Percentiles rank a stretch among this genome's conserved stretches.
Conservation (phyloP, 2,329 filamentous ascomycete genomes). For the Penicillium crustosum region DNA sequence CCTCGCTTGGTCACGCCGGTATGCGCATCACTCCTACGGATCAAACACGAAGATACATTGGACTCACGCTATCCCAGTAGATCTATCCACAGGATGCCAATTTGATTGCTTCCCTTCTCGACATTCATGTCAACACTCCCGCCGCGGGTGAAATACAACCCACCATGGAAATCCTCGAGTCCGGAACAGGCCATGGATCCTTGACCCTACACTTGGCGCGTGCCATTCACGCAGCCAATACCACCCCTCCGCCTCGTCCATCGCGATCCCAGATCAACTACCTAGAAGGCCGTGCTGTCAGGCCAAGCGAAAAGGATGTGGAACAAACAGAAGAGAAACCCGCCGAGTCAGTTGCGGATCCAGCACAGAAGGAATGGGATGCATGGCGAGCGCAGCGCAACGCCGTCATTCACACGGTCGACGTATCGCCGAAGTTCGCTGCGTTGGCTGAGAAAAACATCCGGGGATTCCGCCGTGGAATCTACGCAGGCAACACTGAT, state of each 20-base stretch:
- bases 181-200: slow-evolving; percentile 80
- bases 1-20: slow-evolving; percentile 74
- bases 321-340: slow-evolving; percentile 13
- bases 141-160: slow-evolving; percentile 33
- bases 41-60: slow-evolving; percentile 4
- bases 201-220: slow-evolving; percentile 73
- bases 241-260: slow-evolving; percentile 50
- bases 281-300: slow-evolving; percentile 25
- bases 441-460: slow-evolving; percentile 65
- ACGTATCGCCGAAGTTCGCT: slow-evolving; percentile 63
- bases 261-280: slow-evolving; percentile 33
- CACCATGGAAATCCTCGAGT: slow-evolving; percentile 74
- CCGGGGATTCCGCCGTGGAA: slow-evolving; percentile 64
- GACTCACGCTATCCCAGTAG: slow-evolving; percentile 40
- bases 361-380: slow-evolving; percentile 42
- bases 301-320: slow-evolving; percentile 26
- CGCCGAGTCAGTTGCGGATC: slow-evolving; percentile 14
- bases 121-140: slow-evolving; percentile 62
- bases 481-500: slow-evolving; percentile 69
- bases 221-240: slow-evolving; percentile 72
- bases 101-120: slow-evolving; percentile 72
- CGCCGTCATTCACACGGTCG: slow-evolving; percentile 74
- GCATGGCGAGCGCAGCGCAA: slow-evolving; percentile 54
- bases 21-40: slow-evolving; percentile 31
- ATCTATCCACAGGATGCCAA: slow-evolving; percentile 74